Evolutionary conservation across 2,329 filamentous ascomycete species (phyloP).

Genomic region (Nothopassalora personata): DNA sequence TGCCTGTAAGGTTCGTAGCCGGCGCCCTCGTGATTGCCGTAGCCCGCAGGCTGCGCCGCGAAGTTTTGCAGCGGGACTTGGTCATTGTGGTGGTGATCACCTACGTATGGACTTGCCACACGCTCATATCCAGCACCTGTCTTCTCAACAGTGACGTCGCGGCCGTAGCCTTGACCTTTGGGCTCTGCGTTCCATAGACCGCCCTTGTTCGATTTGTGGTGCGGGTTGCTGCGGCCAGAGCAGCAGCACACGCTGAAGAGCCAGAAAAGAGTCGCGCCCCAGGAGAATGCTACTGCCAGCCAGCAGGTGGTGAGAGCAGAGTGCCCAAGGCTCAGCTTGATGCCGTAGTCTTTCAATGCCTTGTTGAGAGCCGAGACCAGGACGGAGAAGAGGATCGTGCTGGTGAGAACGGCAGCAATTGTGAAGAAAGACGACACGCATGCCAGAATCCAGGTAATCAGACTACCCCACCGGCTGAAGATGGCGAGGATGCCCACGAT

Average conservation of each 20-base stretch:
- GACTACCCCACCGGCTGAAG: slow-evolving; percentile 75
- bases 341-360: slow-evolving; percentile 65
- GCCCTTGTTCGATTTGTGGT: slow-evolving; percentile 38
- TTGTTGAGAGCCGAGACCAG: slow-evolving; percentile 64
- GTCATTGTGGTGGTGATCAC: slow-evolving; percentile 24
- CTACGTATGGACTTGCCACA: slow-evolving; percentile 41
- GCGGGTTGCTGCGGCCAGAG: slow-evolving; percentile 55
- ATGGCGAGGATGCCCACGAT: slow-evolving; percentile 75
- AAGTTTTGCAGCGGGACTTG: slow-evolving; percentile 26
- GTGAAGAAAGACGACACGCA: slow-evolving; percentile 53
- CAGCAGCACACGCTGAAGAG: slow-evolving; percentile 89
- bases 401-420: slow-evolving; percentile 62
- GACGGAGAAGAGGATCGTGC: slow-evolving; percentile 67
- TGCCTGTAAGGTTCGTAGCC: slow-evolving; percentile 42
- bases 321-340: slow-evolving; percentile 61
- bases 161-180: slow-evolving; percentile 21
- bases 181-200: slow-evolving; percentile 32
- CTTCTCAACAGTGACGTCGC: slow-evolving; percentile 51
- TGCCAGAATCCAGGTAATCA: slow-evolving; percentile 73
- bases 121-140: slow-evolving; percentile 58
- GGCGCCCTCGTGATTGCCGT: slow-evolving; percentile 16
- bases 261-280: slow-evolving; percentile 83
- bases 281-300: slow-evolving; percentile 71
- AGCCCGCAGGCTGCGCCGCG: slow-evolving; percentile 9
- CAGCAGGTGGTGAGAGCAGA: slow-evolving; percentile 68